A percentile compares a stretch with the other conserved stretches of the same genome.
Evolutionary conservation across 176 grass and related monocot genomes (phyloP).

Genomic region (Eleusine indica): DNA sequence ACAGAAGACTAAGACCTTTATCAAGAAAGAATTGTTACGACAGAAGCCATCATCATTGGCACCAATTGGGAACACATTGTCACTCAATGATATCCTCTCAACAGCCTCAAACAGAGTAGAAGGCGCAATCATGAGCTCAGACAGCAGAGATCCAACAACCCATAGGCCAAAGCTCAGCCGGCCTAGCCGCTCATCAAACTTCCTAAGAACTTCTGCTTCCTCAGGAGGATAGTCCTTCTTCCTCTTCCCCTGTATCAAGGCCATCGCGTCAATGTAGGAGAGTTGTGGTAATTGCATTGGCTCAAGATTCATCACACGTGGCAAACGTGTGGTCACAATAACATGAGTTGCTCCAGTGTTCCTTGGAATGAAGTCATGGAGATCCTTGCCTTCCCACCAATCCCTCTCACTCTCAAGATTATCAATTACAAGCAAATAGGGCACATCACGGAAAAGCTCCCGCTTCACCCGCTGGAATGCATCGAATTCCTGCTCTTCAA

Average conservation of each 20-base stretch:
- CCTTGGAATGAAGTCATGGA: constrained; percentile 94
- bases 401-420: constrained; percentile 94
- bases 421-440: constrained; percentile 93
- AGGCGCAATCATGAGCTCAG: constrained; percentile 82
- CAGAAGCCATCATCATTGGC: constrained; percentile 75
- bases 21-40: constrained; percentile 80
- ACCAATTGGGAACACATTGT: constrained; percentile 53
- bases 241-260: constrained; percentile 77
- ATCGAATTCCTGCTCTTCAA: constrained; percentile 95
- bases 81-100: constrained; percentile 68
- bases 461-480: constrained; percentile 87
- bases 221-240: constrained; percentile 78
- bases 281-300: constrained; percentile 83
- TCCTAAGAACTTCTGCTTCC: constrained; percentile 77
- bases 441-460: constrained; percentile 91
- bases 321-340: constrained; percentile 72
- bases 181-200: constrained; percentile 83
- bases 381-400: constrained; percentile 99
- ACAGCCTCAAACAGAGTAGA: constrained; percentile 84
- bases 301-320: constrained; percentile 83
- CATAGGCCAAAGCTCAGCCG: constrained; percentile 89
- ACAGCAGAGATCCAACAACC: constrained; percentile 77
- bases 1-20: constrained; percentile 82
- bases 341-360: constrained; percentile 89
- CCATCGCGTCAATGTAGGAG: constrained; percentile 64